Percentiles rank a stretch among this genome's conserved stretches.
Evolutionary conservation across 108 stramenopile genomes (phyloP).

Genomic region (Skeletonema costatum): DNA sequence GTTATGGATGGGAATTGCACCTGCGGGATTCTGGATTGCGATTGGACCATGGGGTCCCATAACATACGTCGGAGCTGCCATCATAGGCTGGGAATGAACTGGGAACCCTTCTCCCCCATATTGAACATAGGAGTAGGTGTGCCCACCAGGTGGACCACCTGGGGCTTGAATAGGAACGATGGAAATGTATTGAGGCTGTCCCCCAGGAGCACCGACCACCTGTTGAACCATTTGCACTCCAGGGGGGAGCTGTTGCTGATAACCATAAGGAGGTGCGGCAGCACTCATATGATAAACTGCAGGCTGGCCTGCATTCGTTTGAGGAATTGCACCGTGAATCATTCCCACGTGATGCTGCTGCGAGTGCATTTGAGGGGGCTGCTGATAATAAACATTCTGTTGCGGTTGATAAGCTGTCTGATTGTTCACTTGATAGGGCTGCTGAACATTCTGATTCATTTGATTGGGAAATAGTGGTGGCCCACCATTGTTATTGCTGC

Average conservation of each 20-base stretch:
- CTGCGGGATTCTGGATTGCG: conserved; percentile 1
- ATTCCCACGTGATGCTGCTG: conserved; percentile 4
- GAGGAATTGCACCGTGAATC: conserved; percentile 8
- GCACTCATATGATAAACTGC: conserved; percentile 63
- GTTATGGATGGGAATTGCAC: background rate
- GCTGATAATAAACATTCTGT: conserved; percentile 32
- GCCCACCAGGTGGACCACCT: conserved; percentile 26
- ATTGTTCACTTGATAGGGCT: conserved; percentile 1
- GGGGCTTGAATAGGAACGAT: conserved; percentile 67
- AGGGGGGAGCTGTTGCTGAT: conserved; percentile 54
- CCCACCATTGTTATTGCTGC: conserved; percentile 7
- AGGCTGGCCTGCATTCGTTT: conserved; percentile 30
- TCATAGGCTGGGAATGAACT: conserved; percentile 10
- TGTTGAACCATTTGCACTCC: conserved; percentile 50
- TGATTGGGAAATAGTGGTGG: background rate
- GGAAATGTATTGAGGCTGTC: conserved; percentile 59
- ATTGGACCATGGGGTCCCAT: conserved; percentile 10
- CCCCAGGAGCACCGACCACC: conserved; percentile 10
- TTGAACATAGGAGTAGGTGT: conserved; percentile 59
- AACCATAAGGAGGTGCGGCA: conserved; percentile 42
- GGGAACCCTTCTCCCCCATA: conserved; percentile 43
- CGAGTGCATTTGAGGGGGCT: conserved; percentile 3
- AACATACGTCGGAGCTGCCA: conserved; percentile 6
- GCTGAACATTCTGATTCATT: conserved; percentile 9
- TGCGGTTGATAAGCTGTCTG: conserved; percentile 11